Evolutionary conservation across 2,329 filamentous ascomycete species (phyloP).

Genomic region (Epichloe typhina): DNA sequence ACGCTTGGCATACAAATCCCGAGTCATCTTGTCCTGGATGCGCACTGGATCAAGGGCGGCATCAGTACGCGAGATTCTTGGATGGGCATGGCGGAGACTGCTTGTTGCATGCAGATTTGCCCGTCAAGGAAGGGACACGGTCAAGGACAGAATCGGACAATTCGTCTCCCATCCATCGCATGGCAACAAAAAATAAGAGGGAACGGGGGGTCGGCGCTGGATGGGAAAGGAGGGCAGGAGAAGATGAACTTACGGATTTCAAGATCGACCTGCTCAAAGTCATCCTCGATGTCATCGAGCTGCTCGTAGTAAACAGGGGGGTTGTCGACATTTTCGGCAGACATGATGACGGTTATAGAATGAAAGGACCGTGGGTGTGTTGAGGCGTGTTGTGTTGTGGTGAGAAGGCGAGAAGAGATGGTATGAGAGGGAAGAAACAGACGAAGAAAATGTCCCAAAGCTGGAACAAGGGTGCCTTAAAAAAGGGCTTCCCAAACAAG

Average conservation of each 20-base stretch:
- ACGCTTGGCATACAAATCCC: slow-evolving; percentile 65
- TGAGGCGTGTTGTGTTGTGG: too few relatives aligned
- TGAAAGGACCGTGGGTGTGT: slow-evolving; percentile 4
- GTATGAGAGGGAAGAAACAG: too few relatives aligned
- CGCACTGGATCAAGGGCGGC: slow-evolving; percentile 42
- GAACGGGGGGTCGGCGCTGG: too few relatives aligned
- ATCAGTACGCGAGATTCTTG: background rate
- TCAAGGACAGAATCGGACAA: background rate
- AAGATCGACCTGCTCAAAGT: slow-evolving; percentile 72
- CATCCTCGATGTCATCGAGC: slow-evolving; percentile 65
- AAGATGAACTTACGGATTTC: slow-evolving; percentile 56
- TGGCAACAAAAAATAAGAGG: too few relatives aligned
- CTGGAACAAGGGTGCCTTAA: too few relatives aligned
- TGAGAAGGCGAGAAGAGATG: too few relatives aligned
- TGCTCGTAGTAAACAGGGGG: slow-evolving; percentile 54
- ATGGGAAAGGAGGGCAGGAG: background rate
- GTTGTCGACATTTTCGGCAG: slow-evolving; percentile 23
- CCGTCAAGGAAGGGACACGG: too few relatives aligned
- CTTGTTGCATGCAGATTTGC: background rate
- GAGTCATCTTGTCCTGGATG: slow-evolving; percentile 54
- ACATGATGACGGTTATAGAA: slow-evolving; percentile 17
- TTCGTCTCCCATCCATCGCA: too few relatives aligned
- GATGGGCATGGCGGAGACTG: background rate
- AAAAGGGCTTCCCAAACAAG: too few relatives aligned
- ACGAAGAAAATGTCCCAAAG: too few relatives aligned